Evolutionary conservation across 176 grass and related monocot species (phyloP), one percentile per base, ranked within the genome.

Genomic region (Aegilops umbellulata): DNA sequence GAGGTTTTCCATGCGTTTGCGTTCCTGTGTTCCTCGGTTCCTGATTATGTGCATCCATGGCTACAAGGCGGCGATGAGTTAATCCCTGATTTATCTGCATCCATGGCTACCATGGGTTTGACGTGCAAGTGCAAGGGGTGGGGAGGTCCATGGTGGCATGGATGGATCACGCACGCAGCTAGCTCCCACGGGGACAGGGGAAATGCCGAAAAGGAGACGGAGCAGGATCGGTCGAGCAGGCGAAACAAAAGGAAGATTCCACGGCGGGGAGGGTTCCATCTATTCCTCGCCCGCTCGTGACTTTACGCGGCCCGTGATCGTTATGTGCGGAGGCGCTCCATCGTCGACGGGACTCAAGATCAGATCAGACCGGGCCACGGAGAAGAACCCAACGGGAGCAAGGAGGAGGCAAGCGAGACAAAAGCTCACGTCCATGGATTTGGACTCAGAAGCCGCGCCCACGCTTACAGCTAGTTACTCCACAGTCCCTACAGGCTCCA

Each of bases 241-340:
- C 15, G 13, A 84, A 84, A 84, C 89, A 80, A 91, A 87, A 65
- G 81, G 89, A 91, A 91, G 85, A 87, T 91, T 87, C 85, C 89
- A 91, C 42, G 80, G 89, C 60, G 57, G 58, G 55, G 55, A 58
- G 55, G 55, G 49, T 74, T 65, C 25, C 20, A 34, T 47, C 61
- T 73, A 2, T 1, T 20, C 19, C 17, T 58, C 55, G 17, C 55
- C 1, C 26, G 35, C 81, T 76, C 89, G 85, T 87, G 89, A 87
- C 85, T 27, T 67, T 20, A n/a, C 80, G 72, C 30, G 4, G 36
- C 78, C 88, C 88, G 88, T 86, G 88, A 90, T 83, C 49, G 32
- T 41, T 60, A 25, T 41, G 80, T 38, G 80, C 71, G 41, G 13
- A 58, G 55, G 19, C 6, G 20, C 55, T 58, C 71, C 41, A 25